Evolutionary conservation across 345 rosid species (phyloP), one percentile per base, ranked within the genome.

Genomic region (Hevea brasiliensis): DNA sequence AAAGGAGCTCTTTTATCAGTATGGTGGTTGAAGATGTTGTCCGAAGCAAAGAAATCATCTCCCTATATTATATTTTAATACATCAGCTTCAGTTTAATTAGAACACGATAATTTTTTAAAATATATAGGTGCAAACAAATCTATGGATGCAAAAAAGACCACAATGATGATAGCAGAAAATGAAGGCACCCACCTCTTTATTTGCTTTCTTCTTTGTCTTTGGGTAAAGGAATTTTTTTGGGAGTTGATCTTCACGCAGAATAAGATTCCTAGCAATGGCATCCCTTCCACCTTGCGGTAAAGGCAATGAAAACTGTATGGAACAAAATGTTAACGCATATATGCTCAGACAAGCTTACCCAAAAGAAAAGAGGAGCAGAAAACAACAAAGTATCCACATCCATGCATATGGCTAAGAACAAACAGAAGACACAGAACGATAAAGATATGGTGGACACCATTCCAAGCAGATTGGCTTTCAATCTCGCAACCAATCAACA

Each of bases 211-310:
- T 92, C 87, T 90, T 95, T 58, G 84, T 87, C 86, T 77, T 95
- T n/a, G 98, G 96, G 56, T 89, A 41, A 65, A 95, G 94, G 69
- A 78, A 81, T 85, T 90, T 95, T 61, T 85, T 90, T 40, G 99
- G 98, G 60, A 95, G 87, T 79, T 95, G 99, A 82, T 95, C 99
- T 81, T 95, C 99, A 18, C 98, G 92, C 62, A 95, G 68, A 71
- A 95, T 74, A 13, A 83, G 79, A 76, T 90, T 92, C 84, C 89
- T 95, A 7, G 94, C 72, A 62, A 95, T 87, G 42, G 94, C 92
- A 50, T 91, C 93, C 77, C 99, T 91, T 85, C 97, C 99, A 15
- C 97, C 96, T 85, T 91, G 87, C 6, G 98, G 99, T 77, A 84
- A 76, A 64, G 99, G 98, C 61, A 92, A 71, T 23, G 99, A 91